Percentiles rank a stretch among this genome's conserved stretches.
These are phyloP conservation scores for Kwoniella botswanensis DNA, from an alignment of 768 basidiomycete genomes.

Conservation along the genomic window DNA sequence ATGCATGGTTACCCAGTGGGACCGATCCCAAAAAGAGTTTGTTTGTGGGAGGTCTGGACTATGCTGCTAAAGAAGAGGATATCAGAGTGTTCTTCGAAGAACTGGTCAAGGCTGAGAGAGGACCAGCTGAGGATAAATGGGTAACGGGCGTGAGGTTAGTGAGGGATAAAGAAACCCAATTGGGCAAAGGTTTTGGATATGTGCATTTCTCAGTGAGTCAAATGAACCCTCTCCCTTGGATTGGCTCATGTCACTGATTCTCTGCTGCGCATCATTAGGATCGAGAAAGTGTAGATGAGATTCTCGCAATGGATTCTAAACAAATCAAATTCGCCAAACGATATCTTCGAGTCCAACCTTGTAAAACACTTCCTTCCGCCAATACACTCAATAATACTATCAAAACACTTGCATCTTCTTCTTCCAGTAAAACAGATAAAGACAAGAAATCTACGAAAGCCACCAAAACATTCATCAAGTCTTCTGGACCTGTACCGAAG, in stretches of 20 bases:
- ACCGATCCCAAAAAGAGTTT: slow-evolving; percentile 78
- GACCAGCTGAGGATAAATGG: slow-evolving; percentile 62
- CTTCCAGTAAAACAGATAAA: not conserved
- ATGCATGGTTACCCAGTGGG: slow-evolving; percentile 52
- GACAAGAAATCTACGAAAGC: slow-evolving; percentile 27
- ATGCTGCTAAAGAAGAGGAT: slow-evolving; percentile 88
- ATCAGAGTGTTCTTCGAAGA: slow-evolving; percentile 84
- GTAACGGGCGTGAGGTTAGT: slow-evolving; percentile 85
- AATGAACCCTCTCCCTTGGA: slow-evolving; percentile 63
- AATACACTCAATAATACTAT: slow-evolving; percentile 30
- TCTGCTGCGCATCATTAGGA: slow-evolving; percentile 64
- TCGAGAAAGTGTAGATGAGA: slow-evolving; percentile 86
- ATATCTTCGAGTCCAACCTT: slow-evolving; percentile 85
- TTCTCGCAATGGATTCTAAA: slow-evolving; percentile 75
- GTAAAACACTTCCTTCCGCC: slow-evolving; percentile 69
- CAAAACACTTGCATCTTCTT: slow-evolving; percentile 41
- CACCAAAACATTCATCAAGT: slow-evolving; percentile 6
- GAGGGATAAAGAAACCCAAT: slow-evolving; percentile 85
- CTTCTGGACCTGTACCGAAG: slow-evolving; percentile 63
- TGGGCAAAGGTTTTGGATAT: slow-evolving; percentile 95
- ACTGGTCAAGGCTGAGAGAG: slow-evolving; percentile 72
- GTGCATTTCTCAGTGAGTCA: slow-evolving; percentile 78
- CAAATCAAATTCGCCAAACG: slow-evolving; percentile 92
- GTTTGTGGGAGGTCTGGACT: slow-evolving; percentile 93
- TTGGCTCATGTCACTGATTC: not conserved